Conservation (phyloP, 805 yeast species). For the Maudiozyma saulgeensis region DNA sequence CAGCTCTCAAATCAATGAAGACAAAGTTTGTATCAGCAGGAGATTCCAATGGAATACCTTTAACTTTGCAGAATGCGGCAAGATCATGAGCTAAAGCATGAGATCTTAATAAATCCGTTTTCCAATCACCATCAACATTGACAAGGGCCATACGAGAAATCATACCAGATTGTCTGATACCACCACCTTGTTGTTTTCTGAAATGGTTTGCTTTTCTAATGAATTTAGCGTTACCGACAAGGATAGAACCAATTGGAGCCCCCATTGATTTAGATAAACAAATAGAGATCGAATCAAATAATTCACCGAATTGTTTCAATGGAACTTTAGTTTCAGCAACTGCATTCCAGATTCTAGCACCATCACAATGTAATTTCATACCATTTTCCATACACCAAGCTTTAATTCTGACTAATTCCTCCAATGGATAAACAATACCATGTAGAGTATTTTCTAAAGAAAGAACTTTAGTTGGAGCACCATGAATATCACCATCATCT, state of each 20-base stretch:
- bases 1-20: slow-evolving; percentile 50
- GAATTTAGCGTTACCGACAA: slow-evolving; percentile 56
- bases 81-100: slow-evolving; percentile 44
- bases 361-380: slow-evolving; percentile 73
- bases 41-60: slow-evolving; percentile 51
- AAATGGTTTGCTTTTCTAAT: slow-evolving; percentile 72
- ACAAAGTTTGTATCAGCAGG: slow-evolving; percentile 84
- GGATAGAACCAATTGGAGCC: slow-evolving; percentile 85
- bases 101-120: slow-evolving; percentile 38
- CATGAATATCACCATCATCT: slow-evolving; percentile 76
- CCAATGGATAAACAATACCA: slow-evolving; percentile 72
- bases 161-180: slow-evolving; percentile 81
- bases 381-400: slow-evolving; percentile 54
- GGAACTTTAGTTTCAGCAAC: slow-evolving; percentile 54
- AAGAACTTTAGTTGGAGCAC: slow-evolving; percentile 78
- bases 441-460: slow-evolving; percentile 83
- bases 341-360: slow-evolving; percentile 94
- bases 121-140: slow-evolving; percentile 74
- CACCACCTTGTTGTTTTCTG: slow-evolving; percentile 90
- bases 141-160: slow-evolving; percentile 68
- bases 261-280: slow-evolving; percentile 87
- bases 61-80: slow-evolving; percentile 41
- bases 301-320: slow-evolving; percentile 57
- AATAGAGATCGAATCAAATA: slow-evolving; percentile 79
- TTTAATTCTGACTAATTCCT: slow-evolving; percentile 63